Evolutionary conservation across 202 grass and related monocot species (phyloP), one percentile per base, ranked within the genome.

Genomic region (Alloteropsis angusta): DNA sequence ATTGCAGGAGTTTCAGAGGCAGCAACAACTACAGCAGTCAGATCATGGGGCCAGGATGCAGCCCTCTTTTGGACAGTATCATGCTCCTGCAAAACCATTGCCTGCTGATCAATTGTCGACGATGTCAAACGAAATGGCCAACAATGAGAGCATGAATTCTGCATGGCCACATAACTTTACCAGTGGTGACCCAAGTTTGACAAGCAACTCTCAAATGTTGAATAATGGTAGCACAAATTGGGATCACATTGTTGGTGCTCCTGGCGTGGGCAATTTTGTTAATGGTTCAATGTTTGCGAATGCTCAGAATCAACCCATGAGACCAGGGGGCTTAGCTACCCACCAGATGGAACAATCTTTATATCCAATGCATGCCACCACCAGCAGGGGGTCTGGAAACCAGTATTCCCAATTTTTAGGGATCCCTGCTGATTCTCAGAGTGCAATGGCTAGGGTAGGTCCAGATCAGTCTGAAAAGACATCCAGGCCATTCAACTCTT

Each of bases 1-100:
- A 72, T 66, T 90, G 62, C 96, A 96, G 70, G 90, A 99, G 87
- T 69, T 90, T 73, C 87, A 89, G 79, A 96, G 90, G 75, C 92
- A 91, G 74, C 96, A 96, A 50, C 92, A 99, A 68, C 62, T 82
- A 71, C 92, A 87, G 11, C 89, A 98, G 44, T 54, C 81, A 76
- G 92, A 94, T 91, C 85, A 87, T 71, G 92, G 83, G 64, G 64
- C 74, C 61, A 87, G 92, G 74, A 88, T 84, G 75, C 88, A 76
- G 25, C 72, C 64, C 62, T 64, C 83, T 32, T 88, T 86, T 59
- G 87, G 78, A 35, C 88, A 90, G 38, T 83, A 82, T 60, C 68
- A 90, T 87, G 62, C 80, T 69, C 36, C 83, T 53, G 7, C 82
- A 87, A 92, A 87, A 84, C 63, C 90, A 71, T 42, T 45, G 68